Evolutionary conservation across 495 filamentous ascomycete genomes (phyloP), one percentile per base, ranked within the genome.

Genomic region (Aspergillus cavernicola): DNA sequence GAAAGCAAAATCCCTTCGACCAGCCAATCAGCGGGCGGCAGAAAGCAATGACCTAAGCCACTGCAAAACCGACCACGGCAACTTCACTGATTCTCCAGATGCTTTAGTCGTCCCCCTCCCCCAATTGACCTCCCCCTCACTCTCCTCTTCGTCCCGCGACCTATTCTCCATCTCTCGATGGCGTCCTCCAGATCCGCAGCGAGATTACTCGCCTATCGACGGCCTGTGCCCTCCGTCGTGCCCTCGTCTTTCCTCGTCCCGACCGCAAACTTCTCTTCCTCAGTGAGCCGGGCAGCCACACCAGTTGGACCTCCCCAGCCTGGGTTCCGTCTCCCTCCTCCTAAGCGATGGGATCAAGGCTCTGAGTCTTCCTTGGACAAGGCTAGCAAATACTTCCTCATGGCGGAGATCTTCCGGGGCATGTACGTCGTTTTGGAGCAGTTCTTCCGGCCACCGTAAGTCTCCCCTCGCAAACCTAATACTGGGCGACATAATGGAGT

Each of bases 341-440:
- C 80, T 32, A 79, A 80, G 66, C 70, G 79, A 65, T 95, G 87
- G 83, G 82, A 92, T 46, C 74, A 89, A 57, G 73, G 81, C 50
- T 70, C 79, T 33, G 87, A 93, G 65, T 81, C 80, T 37, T 80
- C 85, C 5, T 67, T 93, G 37, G 87, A 95, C 68, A 87, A 86
- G 71, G 85, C 88, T n/a, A 88, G 85, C 44, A 87, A 88, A 65
- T 96, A 90, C 76, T 96, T 97, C 71, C 80, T 97, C 56, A 67
- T 97, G 79, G 86, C 87, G 6, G 93, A 98, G 79, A 93, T 98
- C 85, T 72, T 89, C 66, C 83, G 93, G 62, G 93, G 93, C 68
- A 97, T 98, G 95, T 97, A 96, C 65, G 88, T 97, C 46, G 85
- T 93, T 68, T 65, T 98, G 70, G 93, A 98, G 82, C 92, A 98